Evolutionary conservation across 2,329 filamentous ascomycete genomes (phyloP), one percentile per base, ranked within the genome.

Genomic region (Diaporthe nobilis): DNA sequence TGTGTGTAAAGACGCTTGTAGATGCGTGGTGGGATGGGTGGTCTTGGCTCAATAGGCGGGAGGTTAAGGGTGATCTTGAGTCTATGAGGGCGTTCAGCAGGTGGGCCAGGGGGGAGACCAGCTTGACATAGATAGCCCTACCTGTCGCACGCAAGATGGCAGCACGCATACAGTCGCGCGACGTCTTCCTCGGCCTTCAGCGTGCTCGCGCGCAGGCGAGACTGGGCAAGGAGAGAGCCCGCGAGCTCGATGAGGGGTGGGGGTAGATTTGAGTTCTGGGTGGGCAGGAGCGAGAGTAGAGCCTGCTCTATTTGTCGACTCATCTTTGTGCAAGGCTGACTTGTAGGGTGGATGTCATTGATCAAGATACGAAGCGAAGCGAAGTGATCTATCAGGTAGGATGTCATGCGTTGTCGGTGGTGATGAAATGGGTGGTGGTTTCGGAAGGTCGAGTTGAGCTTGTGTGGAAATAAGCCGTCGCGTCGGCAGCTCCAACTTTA

Each of bases 141-240:
- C 94, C 94, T 91, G 80, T 96, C 95, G 82, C 96, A 98, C 28
- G 97, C 97, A 76, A 99, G 90, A 84, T 98, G 93, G 20, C 94
- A 94, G 82, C 95, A 98, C 5, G 93, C 94, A 83, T 97, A 97
- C 6, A 91, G 89, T 28, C 96, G 90, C n/a, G 93, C 95, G 78
- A 97, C 92, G 83, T 98, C 96, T 83, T 98, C 95, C 74, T 97
- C 95, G 4, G 92, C 89, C 82, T 95, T 97, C 72, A 98, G 87
- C 22, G 90, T 93, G 81, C 91, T 92, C 68, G 94, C 95, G 80
- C 92, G 92, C 81, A 92, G 91, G 47, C 94, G 92, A 17, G 95
- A 97, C 83, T 97, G 95, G 2, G 94, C 92, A 60, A 97, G 90
- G 9, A 98, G 87, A 12, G 93, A 95, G 71, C 89, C 87, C 1